Base-by-base conservation (phyloP, 2,329 filamentous ascomycete species). In the Pseudopithomyces maydicus region DNA sequence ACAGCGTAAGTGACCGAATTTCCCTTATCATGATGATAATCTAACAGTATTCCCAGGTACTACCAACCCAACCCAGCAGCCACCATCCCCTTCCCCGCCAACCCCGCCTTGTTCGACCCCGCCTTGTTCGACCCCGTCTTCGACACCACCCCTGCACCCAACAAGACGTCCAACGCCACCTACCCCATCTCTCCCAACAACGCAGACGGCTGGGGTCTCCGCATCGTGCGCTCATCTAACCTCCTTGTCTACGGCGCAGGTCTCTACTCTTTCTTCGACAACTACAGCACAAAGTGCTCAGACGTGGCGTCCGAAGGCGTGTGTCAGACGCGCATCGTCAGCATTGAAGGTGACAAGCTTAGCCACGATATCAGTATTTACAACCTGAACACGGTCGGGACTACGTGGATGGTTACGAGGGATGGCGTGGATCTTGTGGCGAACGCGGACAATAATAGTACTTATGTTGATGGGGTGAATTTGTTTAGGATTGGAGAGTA, bases 11-110 rank as follows among this genome's bases (percentile, higher is more conserved):
- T 49, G 1, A 35, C 10, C 15, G 20, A 17, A 52, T 60, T 44
- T 56, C 26, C 52, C 51, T 32, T 45, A 14, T 20, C 29, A 50
- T 2, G 8, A 3, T 3, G 19, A 23, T 5, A 17, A 26, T 32
- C 57, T 58, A 52, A 48, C 36, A 29, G 12, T 22, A 17, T 2
- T 12, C 20, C 35, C 59, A 72, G 71, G 15, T 86, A 87, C 81
- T 92, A 89, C 83, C 91, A 96, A 79, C 85, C 89, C 73, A 93
- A 94, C 79, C 91, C 92, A 4, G 84, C 89, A 64, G 85, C 91
- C 2, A 82, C 84, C 10, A 81, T 84, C 10, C 90, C 88, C 38
- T 92, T 90, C 75, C 79, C 79, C 0, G 77, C 80, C 61, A 85
- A 88, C 67, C 62, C 82, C 17, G 77, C 78, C 6, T 90, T 82